Base-by-base conservation (phyloP, 495 filamentous ascomycete species). In the Choiromyces venosus region DNA sequence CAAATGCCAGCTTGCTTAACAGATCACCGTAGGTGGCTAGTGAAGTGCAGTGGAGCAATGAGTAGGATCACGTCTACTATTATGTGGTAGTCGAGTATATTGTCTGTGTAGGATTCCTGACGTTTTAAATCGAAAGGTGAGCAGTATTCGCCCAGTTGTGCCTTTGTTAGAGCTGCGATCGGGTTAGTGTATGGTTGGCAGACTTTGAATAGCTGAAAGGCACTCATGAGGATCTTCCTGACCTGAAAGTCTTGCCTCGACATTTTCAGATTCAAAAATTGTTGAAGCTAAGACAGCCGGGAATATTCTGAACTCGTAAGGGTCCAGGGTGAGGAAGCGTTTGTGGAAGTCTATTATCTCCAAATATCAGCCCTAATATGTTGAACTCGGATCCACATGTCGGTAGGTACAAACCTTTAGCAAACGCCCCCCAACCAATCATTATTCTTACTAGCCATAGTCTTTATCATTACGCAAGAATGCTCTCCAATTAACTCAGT, bases 401-500 rank as follows among this genome's bases (percentile, higher is more conserved):
- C 4, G 52, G 42, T n/a, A 18, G 16, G 52, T 33, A 18, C 52
- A 61, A 33, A 33, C 52, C 52, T 66, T 88, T 88, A 10, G 94
- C 86, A 79, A 94, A 99, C 12, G 93, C 93, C 44, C 44, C 91
- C 92, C 18, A 97, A 86, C 95, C 96, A 98, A 77, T 85, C 86
- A 65, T 84, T 86, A 76, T 97, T 93, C 18, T 84, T 87, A 65
- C 86, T 87, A 64, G 88, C 87, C 0, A 93, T 84, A 7, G 91
- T 90, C 69, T 92, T 89, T 40, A 99, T 87, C 96, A 99, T 99
- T 42, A 99, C 94, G 82, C 93, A 97, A 0, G 94, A 94, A 79
- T 99, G 94, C 84, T 99, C 96, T 74, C 96, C 96, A 0, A 95
- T 99, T 37, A 99, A 86, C 66, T 97, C 92, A 80, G 97, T 98